These are phyloP conservation scores for Leishmania braziliensis DNA, from an alignment of 208 protist genomes.

Conservation along the genomic window DNA sequence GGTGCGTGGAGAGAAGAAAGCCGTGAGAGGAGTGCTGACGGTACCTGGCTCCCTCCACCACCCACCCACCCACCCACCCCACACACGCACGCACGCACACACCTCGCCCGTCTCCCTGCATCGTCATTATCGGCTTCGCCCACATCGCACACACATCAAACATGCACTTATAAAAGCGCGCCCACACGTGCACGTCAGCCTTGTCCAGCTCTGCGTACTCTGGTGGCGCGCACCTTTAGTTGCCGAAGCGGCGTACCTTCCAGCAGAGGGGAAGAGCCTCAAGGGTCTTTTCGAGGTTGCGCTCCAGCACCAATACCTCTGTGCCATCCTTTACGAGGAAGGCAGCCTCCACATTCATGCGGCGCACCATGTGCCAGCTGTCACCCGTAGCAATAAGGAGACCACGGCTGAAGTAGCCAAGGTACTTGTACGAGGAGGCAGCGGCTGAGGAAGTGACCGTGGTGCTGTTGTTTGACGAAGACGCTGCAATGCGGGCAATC, in stretches of 20 bases:
- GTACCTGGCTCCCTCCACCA: background rate
- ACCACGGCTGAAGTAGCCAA: slow-evolving; percentile 79
- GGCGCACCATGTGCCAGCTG: slow-evolving; percentile 73
- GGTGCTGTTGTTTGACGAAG: background rate
- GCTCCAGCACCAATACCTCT: slow-evolving; percentile 71
- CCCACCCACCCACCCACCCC: background rate
- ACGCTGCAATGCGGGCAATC: slow-evolving; percentile 28
- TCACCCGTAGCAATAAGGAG: slow-evolving; percentile 51
- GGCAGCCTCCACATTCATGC: slow-evolving; percentile 68
- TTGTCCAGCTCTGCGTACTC: background rate
- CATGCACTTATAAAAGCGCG: background rate
- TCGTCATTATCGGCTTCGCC: background rate
- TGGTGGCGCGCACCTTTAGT: slow-evolving; percentile 37
- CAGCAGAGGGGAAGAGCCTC: slow-evolving; percentile 84
- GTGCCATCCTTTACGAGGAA: slow-evolving; percentile 56
- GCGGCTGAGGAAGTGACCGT: background rate
- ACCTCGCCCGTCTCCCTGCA: background rate
- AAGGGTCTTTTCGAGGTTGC: slow-evolving; percentile 83
- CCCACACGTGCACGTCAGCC: background rate
- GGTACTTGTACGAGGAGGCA: slow-evolving; percentile 10
- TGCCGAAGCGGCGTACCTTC: slow-evolving; percentile 92
- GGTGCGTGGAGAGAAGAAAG: slow-evolving; percentile 17
- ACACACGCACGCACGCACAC: slow-evolving; percentile 17
- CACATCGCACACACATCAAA: background rate
- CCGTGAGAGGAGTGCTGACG: background rate